Percentiles rank a stretch among this genome's conserved stretches.
These are phyloP conservation scores for Zelonia costaricensis DNA, from an alignment of 208 protist species.

Conservation along the genomic window DNA sequence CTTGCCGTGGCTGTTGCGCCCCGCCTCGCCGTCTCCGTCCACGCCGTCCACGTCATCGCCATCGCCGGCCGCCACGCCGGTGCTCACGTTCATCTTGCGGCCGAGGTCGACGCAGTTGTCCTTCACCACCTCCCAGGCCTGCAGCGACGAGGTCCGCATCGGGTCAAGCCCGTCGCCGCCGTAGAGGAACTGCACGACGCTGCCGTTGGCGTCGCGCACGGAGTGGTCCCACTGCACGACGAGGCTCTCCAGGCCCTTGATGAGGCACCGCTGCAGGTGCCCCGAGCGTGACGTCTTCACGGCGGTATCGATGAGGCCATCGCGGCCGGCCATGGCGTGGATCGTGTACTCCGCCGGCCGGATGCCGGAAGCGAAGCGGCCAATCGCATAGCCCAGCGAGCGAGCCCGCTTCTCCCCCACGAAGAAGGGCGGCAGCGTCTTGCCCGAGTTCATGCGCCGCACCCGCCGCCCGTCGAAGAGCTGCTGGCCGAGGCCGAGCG, in stretches of 20 bases:
- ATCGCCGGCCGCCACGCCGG: constrained; percentile 29
- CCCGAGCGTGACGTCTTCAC: constrained; percentile 99
- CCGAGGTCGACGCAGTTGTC: constrained; percentile 76
- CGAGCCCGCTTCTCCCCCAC: constrained; percentile 68
- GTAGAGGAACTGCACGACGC: constrained; percentile 97
- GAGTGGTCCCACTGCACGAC: constrained; percentile 95
- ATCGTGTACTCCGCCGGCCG: constrained; percentile 99
- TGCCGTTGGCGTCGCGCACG: constrained; percentile 95
- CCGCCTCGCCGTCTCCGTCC: constrained; percentile 22
- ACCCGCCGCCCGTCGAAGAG: constrained; percentile 98
- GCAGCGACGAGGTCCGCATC: constrained; percentile 92
- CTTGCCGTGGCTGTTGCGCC: constrained; percentile 27
- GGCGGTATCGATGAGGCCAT: constrained; percentile 99
- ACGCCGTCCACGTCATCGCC: too few relatives aligned
- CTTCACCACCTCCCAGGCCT: constrained; percentile 92
- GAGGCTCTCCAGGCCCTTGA: constrained; percentile 97
- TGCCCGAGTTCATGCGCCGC: constrained; percentile 95
- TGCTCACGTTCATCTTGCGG: constrained; percentile 61
- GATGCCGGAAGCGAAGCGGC: constrained; percentile 99
- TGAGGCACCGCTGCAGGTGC: constrained; percentile 98
- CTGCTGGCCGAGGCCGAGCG: constrained; percentile 96
- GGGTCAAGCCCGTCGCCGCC: constrained; percentile 99
- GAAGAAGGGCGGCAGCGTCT: constrained; percentile 96
- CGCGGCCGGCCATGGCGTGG: constrained; percentile 99
- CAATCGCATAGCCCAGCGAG: constrained; percentile 91